Evolutionary conservation across 2,329 filamentous ascomycete genomes (phyloP).

Genomic region (Talaromyces sp.): DNA sequence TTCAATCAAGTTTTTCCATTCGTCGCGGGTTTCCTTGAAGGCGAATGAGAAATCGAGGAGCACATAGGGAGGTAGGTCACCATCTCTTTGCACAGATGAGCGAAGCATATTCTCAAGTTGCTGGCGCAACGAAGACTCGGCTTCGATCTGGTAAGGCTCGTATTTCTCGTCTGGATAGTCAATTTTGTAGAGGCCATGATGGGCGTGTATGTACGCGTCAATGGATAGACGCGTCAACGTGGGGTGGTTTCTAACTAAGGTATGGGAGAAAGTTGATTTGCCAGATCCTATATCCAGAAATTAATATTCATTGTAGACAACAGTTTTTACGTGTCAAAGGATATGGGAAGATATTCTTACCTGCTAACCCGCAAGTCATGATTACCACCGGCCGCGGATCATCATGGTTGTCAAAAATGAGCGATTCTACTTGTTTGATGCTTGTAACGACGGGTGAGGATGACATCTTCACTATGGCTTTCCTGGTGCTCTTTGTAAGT

Average conservation of each 20-base stretch:
- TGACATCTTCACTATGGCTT: not conserved
- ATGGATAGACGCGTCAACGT: conserved; percentile 15
- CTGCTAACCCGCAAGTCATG: not conserved
- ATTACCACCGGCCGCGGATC: not conserved
- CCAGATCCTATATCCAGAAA: conserved; percentile 9
- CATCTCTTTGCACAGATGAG: not conserved
- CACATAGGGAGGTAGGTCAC: not conserved
- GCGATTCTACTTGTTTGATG: not conserved
- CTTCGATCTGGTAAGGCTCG: conserved; percentile 12
- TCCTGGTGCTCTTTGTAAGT: not conserved
- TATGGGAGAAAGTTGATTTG: conserved; percentile 15
- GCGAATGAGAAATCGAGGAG: conserved; percentile 15
- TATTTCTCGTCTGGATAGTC: conserved; percentile 13
- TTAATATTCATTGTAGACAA: not conserved
- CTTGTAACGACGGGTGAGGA: not conserved
- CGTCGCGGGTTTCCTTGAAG: conserved; percentile 9
- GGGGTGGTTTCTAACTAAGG: conserved; percentile 11
- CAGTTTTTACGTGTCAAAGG: not conserved
- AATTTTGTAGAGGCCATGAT: conserved; percentile 11
- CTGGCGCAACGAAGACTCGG: conserved; percentile 1
- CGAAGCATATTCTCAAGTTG: not conserved
- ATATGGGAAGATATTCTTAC: not conserved
- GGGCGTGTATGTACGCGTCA: conserved; percentile 11
- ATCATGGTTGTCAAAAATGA: not conserved
- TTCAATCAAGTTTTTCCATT: conserved; percentile 14